Percentiles rank a stretch among this genome's conserved stretches.
phyloP scores from a whole-genome alignment of 495 filamentous ascomycete genomes.

The Sabuloglossum arenarium region DNA sequence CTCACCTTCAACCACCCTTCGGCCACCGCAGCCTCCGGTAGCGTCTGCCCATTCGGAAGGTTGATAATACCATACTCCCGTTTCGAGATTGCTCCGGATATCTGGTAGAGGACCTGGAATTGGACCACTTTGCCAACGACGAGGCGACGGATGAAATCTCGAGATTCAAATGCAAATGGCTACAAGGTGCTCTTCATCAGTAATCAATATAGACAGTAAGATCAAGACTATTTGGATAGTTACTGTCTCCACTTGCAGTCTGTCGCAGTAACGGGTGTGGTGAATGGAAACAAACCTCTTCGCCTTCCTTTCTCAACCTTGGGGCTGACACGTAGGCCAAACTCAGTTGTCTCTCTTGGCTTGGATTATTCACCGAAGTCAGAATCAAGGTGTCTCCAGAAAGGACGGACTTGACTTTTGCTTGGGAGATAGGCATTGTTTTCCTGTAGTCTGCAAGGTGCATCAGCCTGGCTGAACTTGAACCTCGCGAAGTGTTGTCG shows the following conservation, averaged over 20 bases:
- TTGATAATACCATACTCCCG: slow-evolving; percentile 71
- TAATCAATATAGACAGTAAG: neutral
- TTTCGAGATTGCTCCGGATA: slow-evolving; percentile 39
- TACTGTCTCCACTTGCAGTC: too few species aligned
- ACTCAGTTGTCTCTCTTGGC: slow-evolving; percentile 62
- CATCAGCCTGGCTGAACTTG: neutral
- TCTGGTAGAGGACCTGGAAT: slow-evolving; percentile 63
- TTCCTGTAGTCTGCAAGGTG: neutral
- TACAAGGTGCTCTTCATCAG: slow-evolving; percentile 10
- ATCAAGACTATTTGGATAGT: too few species aligned
- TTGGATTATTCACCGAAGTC: slow-evolving; percentile 49
- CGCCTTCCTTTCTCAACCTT: slow-evolving; percentile 65
- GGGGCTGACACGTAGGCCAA: slow-evolving; percentile 84
- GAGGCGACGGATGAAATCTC: slow-evolving; percentile 69
- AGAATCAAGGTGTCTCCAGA: slow-evolving; percentile 85
- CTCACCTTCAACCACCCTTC: slow-evolving; percentile 82
- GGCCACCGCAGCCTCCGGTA: slow-evolving; percentile 62
- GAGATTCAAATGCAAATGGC: slow-evolving; percentile 76
- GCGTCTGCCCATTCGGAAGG: slow-evolving; percentile 45
- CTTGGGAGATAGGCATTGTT: slow-evolving; percentile 21
- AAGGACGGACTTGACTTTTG: slow-evolving; percentile 79
- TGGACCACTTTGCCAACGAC: slow-evolving; percentile 72
- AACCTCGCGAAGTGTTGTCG: neutral
- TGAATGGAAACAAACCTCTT: slow-evolving; percentile 40
- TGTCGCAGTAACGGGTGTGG: neutral